Evolutionary conservation across 805 yeast species (phyloP), one percentile per base, ranked within the genome.

Genomic region (Lachancea sp.): DNA sequence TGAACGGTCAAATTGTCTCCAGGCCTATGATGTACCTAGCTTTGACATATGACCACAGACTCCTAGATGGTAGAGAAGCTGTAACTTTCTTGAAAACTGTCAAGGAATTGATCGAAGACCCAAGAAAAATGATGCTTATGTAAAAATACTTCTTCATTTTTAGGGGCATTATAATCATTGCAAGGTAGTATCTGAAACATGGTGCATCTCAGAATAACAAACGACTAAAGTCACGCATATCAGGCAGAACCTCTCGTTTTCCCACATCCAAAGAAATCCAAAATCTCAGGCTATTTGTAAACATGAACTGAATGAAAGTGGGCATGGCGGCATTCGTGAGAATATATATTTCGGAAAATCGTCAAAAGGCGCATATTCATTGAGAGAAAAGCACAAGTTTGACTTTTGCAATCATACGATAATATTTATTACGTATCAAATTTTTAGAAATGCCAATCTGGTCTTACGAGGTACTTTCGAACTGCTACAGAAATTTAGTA

Each of bases 21-120:
- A 84, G 97, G 75, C 98, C 98, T 65, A 90, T 92, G 97, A 92
- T 92, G 98, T 92, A 92, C 77, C 71, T 92, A 59, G 98, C 98
- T 40, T 81, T 92, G 67, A 90, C 98, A 44, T 92, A 92, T 67
- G 98, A 92, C 65, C 98, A 92, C 74, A 83, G 98, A 74, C 80
- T 92, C 63, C 74, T 92, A 63, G 98, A 92, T 64, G 98, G 98
- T 55, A 86, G 97, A 71, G 98, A 92, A 72, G 97, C 97, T 43
- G 98, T 92, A 48, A 85, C 90, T 45, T 92, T 90, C 86, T 77
- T 92, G 70, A 89, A 80, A 74, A 86, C 95, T 25, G 81, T 92
- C 50, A 92, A 92, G 76, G 98, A 92, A 72, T 78, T 85, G 68
- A 86, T 92, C 55, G 97, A 92, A 74, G 98, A 92, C 66, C 98